Base-by-base conservation (phyloP, 306 rosid species). In the Arachis stenosperma region DNA sequence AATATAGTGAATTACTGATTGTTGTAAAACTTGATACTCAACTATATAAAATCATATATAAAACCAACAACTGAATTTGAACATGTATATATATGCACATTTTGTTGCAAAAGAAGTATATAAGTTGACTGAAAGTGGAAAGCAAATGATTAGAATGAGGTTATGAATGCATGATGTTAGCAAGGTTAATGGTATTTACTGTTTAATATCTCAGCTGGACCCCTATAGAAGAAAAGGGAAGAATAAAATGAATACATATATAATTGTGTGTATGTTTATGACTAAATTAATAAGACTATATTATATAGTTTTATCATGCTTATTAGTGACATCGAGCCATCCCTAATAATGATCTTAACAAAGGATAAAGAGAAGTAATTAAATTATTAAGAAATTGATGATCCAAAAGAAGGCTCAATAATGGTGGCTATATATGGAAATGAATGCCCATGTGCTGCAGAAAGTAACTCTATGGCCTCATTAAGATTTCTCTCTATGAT, bases 371-470 rank as follows among this genome's bases (percentile, higher is more conserved):
- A 70, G 81, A 70, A 70, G 70, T 27, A 50, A 1, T 8, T 46
- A 3, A 46, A 6, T 46, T 11, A 50, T 40, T 69, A 50, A 67
- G 69, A 69, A 56, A 55, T 44, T 13, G 70, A 59, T 71, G 65
- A 75, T 64, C 80, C 27, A 40, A 63, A 51, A 48, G n/a, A 46
- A 69, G 71, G 15, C 64, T 63, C 73, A 56, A 75, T 70, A 64
- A 75, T 71, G 42, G 63, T 57, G 37, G 73, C 73, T 55, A 65
- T 6, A 22, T 55, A 65, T 33, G 22, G 50, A 48, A 72, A 79
- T 71, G 61, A 71, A 71, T 76, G 75, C 15, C 42, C 71, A 71
- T 65, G 84, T 76, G 75, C 78, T n/a, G 47, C 54, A 51, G 8
- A 60, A 71, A 48, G 43, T 53, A 33, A 75, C 40, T 56, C 36